phyloP scores from a whole-genome alignment of 176 grass and related monocot species.

The Cenchrus purpureus region DNA sequence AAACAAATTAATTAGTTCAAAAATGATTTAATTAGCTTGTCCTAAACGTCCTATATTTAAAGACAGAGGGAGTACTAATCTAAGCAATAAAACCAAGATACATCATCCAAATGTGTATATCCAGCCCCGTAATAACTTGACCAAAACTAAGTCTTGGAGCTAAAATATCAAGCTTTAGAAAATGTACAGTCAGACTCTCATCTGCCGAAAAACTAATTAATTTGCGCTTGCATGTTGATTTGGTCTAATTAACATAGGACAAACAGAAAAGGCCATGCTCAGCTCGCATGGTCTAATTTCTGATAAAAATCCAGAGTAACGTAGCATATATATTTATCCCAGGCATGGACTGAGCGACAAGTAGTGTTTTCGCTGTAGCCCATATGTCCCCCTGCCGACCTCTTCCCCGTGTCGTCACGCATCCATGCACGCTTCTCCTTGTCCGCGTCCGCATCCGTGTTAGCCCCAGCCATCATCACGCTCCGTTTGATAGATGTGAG shows the following conservation, averaged over 20 bases:
- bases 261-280: not conserved
- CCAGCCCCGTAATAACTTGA: not conserved
- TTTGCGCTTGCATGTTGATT: not conserved
- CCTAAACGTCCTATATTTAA: too few species aligned
- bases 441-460: slow-evolving; percentile 35
- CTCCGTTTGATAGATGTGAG: slow-evolving; percentile 3
- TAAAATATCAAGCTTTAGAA: not conserved
- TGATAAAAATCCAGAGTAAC: slow-evolving; percentile 16
- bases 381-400: slow-evolving; percentile 41
- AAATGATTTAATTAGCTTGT: too few species aligned
- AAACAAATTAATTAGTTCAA: too few species aligned
- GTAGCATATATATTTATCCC: not conserved
- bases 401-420: slow-evolving; percentile 47
- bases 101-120: too few species aligned
- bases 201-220: too few species aligned
- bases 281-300: not conserved
- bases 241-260: slow-evolving; percentile 13
- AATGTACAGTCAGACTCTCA: not conserved
- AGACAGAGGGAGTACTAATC: too few species aligned
- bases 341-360: slow-evolving; percentile 40
- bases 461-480: slow-evolving; percentile 33
- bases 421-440: slow-evolving; percentile 52
- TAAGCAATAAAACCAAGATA: too few species aligned
- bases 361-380: slow-evolving; percentile 48
- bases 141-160: not conserved